Evolutionary conservation across 1,284 basidiomycete species (phyloP).

Genomic region (Malassezia obtusa): DNA sequence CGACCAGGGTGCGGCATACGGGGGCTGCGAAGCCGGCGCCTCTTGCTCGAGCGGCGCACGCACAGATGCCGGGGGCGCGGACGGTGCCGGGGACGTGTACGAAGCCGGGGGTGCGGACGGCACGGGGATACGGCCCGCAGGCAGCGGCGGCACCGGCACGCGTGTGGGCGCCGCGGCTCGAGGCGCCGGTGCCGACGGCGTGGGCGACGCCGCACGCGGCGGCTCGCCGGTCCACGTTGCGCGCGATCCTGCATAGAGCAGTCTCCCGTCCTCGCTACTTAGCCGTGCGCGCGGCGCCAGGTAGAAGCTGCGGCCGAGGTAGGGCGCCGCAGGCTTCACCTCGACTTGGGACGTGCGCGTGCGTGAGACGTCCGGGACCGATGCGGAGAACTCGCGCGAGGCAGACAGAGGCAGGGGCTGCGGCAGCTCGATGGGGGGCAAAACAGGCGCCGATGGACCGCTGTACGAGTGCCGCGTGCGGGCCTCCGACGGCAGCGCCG

Average conservation of each 20-base stretch:
- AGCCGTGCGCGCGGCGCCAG: slow-evolving; percentile 3
- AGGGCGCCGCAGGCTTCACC: neutral
- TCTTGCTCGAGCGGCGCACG: neutral
- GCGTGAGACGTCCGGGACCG: neutral
- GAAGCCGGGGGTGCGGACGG: neutral
- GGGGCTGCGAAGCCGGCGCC: too few relatives aligned
- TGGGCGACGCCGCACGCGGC: neutral
- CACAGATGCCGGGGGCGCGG: neutral
- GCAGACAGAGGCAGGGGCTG: neutral
- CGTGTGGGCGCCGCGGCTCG: too few relatives aligned
- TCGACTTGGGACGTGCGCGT: neutral
- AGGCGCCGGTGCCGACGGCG: neutral
- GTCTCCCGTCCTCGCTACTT: neutral
- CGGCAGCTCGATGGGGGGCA: neutral
- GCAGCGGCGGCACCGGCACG: too few relatives aligned
- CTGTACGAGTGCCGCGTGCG: neutral
- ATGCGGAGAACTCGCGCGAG: neutral
- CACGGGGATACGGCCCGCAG: neutral
- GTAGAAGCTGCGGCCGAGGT: slow-evolving; percentile 1
- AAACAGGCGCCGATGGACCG: neutral
- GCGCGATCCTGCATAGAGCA: too few relatives aligned
- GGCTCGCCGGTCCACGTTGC: too few relatives aligned
- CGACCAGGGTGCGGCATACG: too few relatives aligned
- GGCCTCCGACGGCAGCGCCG: neutral
- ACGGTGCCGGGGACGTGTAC: too few relatives aligned